These are phyloP conservation scores for Beauveria caledonica DNA, from an alignment of 2,329 filamentous ascomycete species.

Conservation along the genomic window DNA sequence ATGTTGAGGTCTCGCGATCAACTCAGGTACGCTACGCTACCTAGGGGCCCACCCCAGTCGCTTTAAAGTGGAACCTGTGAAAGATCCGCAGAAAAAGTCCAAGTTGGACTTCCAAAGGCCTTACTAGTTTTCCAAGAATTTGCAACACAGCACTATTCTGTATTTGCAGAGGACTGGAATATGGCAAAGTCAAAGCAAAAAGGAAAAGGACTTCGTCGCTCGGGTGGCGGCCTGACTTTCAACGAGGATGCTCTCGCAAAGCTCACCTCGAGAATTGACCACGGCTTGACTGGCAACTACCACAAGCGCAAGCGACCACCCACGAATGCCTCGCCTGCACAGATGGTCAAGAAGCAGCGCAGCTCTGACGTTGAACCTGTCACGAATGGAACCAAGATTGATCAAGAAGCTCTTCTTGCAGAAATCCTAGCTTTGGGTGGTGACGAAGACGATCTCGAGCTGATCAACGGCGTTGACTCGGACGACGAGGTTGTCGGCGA, in stretches of 20 bases:
- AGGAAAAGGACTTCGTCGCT: slow-evolving; percentile 22
- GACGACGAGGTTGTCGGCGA: slow-evolving; percentile 27
- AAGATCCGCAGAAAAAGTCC: slow-evolving; percentile 13
- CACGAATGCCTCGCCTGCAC: slow-evolving; percentile 24
- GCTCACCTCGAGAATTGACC: slow-evolving; percentile 50
- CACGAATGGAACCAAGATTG: slow-evolving; percentile 20
- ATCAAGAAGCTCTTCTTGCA: slow-evolving; percentile 41
- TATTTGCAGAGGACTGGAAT: background rate
- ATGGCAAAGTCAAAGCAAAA: slow-evolving; percentile 30
- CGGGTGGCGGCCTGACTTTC: slow-evolving; percentile 25
- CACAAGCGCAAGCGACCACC: slow-evolving; percentile 39
- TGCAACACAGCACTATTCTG: background rate
- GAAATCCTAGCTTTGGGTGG: slow-evolving; percentile 60
- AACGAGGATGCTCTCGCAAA: slow-evolving; percentile 43
- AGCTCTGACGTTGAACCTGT: slow-evolving; percentile 20
- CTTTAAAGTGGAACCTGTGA: background rate
- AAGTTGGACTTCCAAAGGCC: slow-evolving; percentile 5
- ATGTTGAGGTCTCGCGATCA: slow-evolving; percentile 1
- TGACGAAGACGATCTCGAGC: slow-evolving; percentile 54
- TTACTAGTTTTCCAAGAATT: slow-evolving; percentile 4
- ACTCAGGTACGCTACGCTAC: background rate
- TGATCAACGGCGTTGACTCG: slow-evolving; percentile 46
- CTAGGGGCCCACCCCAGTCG: background rate
- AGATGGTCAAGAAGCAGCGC: slow-evolving; percentile 31
- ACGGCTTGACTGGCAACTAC: slow-evolving; percentile 35